Evolutionary conservation across 805 yeast genomes (phyloP).

Genomic region (Kluyveromyces lactis): DNA sequence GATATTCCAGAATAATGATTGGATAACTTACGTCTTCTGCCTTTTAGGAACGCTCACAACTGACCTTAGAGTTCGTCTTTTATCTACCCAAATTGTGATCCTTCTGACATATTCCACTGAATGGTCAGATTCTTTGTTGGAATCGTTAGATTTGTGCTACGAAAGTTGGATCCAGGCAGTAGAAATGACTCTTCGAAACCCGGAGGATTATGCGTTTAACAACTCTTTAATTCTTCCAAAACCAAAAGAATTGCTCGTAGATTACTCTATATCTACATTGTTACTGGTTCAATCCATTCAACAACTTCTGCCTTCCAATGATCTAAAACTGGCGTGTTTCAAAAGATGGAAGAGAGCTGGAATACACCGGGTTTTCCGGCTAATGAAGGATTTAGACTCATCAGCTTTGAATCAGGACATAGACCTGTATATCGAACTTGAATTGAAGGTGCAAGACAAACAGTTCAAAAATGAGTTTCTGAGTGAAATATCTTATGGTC

Average conservation of each 20-base stretch:
- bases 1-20: constrained; percentile 8
- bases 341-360: constrained; percentile 54
- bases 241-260: constrained; percentile 36
- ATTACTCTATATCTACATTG: constrained; percentile 64
- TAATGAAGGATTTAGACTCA: constrained; percentile 44
- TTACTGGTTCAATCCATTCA: constrained; percentile 61
- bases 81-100: constrained; percentile 20
- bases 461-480: constrained; percentile 33
- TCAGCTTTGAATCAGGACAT: constrained; percentile 61
- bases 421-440: constrained; percentile 36
- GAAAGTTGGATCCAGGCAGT: constrained; percentile 10
- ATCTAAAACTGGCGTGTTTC: constrained; percentile 43
- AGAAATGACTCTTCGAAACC: constrained; percentile 4
- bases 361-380: constrained; percentile 41
- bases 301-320: constrained; percentile 31
- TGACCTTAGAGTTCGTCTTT: constrained; percentile 13
- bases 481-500: constrained; percentile 18
- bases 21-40: constrained; percentile 14
- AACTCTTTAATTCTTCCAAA: constrained; percentile 8
- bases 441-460: constrained; percentile 23
- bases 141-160: constrained; percentile 7
- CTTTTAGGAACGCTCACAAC: constrained; percentile 9
- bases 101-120: constrained; percentile 22
- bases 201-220: background rate
- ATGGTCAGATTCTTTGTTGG: constrained; percentile 15